Conservation (phyloP, 2,329 filamentous ascomycete genomes). For the Metarhizium guizhouense region DNA sequence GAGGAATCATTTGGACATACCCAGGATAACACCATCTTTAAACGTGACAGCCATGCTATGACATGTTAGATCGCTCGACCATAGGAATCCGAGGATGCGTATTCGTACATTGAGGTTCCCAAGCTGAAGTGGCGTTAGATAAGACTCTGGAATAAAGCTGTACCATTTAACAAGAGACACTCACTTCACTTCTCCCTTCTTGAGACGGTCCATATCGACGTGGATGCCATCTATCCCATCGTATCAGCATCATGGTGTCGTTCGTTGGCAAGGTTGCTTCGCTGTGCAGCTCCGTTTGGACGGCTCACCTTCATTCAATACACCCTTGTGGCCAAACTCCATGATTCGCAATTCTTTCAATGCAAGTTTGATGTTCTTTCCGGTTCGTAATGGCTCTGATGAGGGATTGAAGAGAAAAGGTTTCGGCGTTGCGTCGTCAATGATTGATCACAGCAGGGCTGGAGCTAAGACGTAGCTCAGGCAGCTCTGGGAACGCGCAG, state of each 20-base stretch:
- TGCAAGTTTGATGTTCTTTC: background rate
- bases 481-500: constrained; percentile 38
- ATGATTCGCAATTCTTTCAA: constrained; percentile 26
- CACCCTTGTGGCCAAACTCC: constrained; percentile 56
- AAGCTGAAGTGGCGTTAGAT: constrained; percentile 46
- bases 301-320: constrained; percentile 51
- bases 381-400: background rate
- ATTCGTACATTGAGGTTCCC: constrained; percentile 83
- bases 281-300: background rate
- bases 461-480: constrained; percentile 32
- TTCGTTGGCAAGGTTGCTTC: constrained; percentile 6
- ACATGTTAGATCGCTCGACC: constrained; percentile 36
- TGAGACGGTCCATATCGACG: constrained; percentile 96
- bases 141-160: background rate
- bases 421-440: constrained; percentile 14
- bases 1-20: constrained; percentile 30
- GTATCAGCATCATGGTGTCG: background rate
- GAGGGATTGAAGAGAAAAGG: background rate
- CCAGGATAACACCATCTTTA: constrained; percentile 93
- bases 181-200: constrained; percentile 98
- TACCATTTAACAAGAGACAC: constrained; percentile 20
- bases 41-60: constrained; percentile 88
- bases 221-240: constrained; percentile 81
- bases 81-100: constrained; percentile 10
- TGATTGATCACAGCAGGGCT: constrained; percentile 20